phyloP scores from a whole-genome alignment of 768 basidiomycete species.

The Cystobasidium onofrii region DNA sequence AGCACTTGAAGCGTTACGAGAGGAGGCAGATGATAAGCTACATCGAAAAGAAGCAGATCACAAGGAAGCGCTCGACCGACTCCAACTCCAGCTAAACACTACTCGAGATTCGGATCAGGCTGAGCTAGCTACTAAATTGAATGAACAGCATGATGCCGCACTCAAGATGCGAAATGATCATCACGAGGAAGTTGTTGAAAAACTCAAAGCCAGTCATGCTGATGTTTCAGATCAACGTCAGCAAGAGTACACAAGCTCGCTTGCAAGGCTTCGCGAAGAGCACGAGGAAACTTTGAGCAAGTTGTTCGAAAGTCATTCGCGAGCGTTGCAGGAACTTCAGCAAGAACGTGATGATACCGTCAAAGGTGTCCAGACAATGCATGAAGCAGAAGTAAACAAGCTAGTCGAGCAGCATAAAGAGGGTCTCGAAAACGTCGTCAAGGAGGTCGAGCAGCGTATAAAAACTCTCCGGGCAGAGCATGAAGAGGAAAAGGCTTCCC shows the following conservation, averaged over 20 bases:
- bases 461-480: neutral
- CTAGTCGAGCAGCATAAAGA: neutral
- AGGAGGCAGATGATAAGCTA: conserved; percentile 61
- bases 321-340: neutral
- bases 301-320: conserved; percentile 28
- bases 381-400: neutral
- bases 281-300: conserved; percentile 44
- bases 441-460: neutral
- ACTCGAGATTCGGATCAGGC: neutral
- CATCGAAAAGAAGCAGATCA: conserved; percentile 60
- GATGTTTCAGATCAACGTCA: neutral
- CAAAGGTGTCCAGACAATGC: neutral
- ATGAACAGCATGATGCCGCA: neutral
- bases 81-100: conserved; percentile 9
- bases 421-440: neutral
- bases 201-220: conserved; percentile 59
- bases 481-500: neutral
- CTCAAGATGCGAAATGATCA: neutral
- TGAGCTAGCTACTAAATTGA: neutral
- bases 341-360: conserved; percentile 2
- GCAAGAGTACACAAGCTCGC: neutral
- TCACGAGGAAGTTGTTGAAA: conserved; percentile 48
- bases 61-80: conserved; percentile 47
- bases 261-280: conserved; percentile 2
- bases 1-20: conserved; percentile 45